Conservation (phyloP, 2,329 filamentous ascomycete species). For the Penicillium glabrum region DNA sequence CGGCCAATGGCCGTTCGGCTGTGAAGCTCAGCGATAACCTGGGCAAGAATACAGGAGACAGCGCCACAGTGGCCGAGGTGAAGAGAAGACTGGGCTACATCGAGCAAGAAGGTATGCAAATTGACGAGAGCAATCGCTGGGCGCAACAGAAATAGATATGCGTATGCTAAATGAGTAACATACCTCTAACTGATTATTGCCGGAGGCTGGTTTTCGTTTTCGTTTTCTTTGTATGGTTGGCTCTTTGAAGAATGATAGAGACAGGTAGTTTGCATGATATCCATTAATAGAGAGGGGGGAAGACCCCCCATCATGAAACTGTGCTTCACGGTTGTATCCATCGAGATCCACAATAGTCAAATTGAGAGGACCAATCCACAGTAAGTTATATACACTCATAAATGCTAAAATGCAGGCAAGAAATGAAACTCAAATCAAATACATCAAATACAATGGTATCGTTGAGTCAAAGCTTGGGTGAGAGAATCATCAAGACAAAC, state of each 20-base stretch:
- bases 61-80: slow-evolving; percentile 73
- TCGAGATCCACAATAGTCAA: background rate
- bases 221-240: background rate
- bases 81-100: slow-evolving; percentile 84
- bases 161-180: background rate
- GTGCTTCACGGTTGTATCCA: background rate
- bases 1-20: slow-evolving; percentile 74
- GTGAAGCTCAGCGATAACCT: slow-evolving; percentile 93
- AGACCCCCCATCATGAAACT: background rate
- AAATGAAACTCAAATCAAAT: background rate
- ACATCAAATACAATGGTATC: background rate
- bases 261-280: slow-evolving; percentile 9
- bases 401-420: background rate
- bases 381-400: background rate
- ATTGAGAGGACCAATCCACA: background rate
- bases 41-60: slow-evolving; percentile 92
- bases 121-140: slow-evolving; percentile 84
- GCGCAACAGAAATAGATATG: slow-evolving; percentile 41
- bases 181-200: background rate
- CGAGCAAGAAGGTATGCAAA: slow-evolving; percentile 78
- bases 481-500: background rate
- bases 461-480: background rate
- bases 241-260: background rate
- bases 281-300: slow-evolving; percentile 5
- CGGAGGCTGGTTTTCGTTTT: background rate